Evolutionary conservation across 2,329 filamentous ascomycete species (phyloP), one percentile per base, ranked within the genome.

Genomic region (Fusarium decemcellulare): DNA sequence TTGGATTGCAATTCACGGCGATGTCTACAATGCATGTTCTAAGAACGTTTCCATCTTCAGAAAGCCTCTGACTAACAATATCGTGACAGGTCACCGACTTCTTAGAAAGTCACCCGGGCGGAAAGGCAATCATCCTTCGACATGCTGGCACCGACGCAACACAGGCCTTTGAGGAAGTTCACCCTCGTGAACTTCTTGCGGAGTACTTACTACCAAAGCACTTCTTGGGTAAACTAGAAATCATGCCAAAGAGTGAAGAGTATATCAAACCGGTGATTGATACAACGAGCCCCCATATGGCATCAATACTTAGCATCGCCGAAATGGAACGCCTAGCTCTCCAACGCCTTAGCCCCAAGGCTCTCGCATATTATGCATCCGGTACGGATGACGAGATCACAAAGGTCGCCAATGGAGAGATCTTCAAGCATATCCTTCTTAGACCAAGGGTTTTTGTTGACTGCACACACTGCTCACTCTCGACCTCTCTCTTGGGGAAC

Each of bases 401-500:
- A 64, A 97, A 97, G 77, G 78, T 79, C n/a, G 87, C 91, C 79
- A 97, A 97, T 82, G 92, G 90, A 74, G 79, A 84, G 27, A 91
- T 92, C 27, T 97, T 94, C 78, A 87, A 87, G 39, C 87, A 88
- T 65, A 95, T 97, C 71, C 84, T 97, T 4, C 85, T 97, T 6
- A 90, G 94, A 12, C 93, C 94, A 9, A 86, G 94, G 29, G 88
- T 97, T 42, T 96, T 97, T 79, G 84, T 94, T 71, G 92, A 97
- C 81, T 94, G 92, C 81, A 90, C 87, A 6, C 81, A 82, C 57
- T 94, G 92, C 81, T 89, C 93, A 72, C 87, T 91, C 8, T 87
- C 88, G 6, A 95, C 92, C 1, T 89, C 86, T 0, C 86, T 91
- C 37, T 81, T 91, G 2, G 88, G 87, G 2, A 77, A 83, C 32